Base-by-base conservation (phyloP, 1,139 yeast genomes). In the Suhomyces panamericanus region DNA sequence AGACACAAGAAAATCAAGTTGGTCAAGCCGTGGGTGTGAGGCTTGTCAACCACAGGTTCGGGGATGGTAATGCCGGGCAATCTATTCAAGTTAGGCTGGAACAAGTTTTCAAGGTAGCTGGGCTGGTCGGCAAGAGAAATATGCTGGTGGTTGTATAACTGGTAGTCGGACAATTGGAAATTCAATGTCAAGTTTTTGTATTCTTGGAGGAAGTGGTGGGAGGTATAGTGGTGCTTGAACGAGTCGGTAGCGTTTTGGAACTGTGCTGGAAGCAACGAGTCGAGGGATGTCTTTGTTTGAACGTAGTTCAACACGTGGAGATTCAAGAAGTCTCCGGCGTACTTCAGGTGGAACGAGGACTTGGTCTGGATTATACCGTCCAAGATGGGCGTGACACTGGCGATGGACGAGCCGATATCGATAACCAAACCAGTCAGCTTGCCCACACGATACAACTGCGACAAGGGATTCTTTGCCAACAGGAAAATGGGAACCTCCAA, bases 281-380 rank as follows among this genome's bases (percentile, higher is more conserved):
- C 66, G 33, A 58, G 46, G 16, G 55, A 61, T 11, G 66, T 63
- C 43, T 66, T 60, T 6, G 59, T 51, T 41, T 61, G 65, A 36
- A 77, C 67, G 49, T 62, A 72, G 57, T 75, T 63, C 52, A 75
- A 58, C 1, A 71, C 64, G 58, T 83, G 84, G 46, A 80, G 69
- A 59, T 81, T 83, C 46, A 81, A 62, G 62, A 80, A 86, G 58
- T 85, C 86, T 9, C 93, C 93, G 8, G 85, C 90, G 58, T 74
- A 84, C 55, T 77, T 79, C 13, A 85, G 76, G 60, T 77, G 83
- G 49, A 74, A 69, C 8, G 81, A 70, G 40, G 85, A 82, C 56
- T 83, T 83, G 49, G 73, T 69, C 45, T 84, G 77, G 44, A 85
- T 77, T 14, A 78, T 77, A 24, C 93, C 95, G 57, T 85, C 90